Conservation (phyloP, 2,329 filamentous ascomycete genomes). For the Coniella vitis region DNA sequence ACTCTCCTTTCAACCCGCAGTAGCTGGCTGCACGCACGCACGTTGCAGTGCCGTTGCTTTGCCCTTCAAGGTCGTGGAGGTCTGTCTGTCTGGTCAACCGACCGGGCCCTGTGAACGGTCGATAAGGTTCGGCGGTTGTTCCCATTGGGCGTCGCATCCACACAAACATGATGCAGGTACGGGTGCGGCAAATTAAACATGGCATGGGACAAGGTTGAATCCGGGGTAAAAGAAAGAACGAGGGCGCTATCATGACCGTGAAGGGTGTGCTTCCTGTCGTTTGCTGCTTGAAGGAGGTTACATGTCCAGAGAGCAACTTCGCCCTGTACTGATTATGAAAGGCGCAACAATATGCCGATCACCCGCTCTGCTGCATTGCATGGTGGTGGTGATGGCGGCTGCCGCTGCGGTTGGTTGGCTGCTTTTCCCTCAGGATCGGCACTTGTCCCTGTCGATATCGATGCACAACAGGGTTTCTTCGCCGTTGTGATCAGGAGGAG, state of each 20-base stretch:
- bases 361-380: background rate
- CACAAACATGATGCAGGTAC: constrained; percentile 5
- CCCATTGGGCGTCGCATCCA: background rate
- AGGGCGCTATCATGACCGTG: background rate
- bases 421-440: background rate
- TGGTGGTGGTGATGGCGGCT: background rate
- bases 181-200: constrained; percentile 1
- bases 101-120: background rate
- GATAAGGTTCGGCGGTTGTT: background rate
- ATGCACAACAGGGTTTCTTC: background rate
- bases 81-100: background rate
- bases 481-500: background rate
- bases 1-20: constrained; percentile 1
- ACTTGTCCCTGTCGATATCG: background rate
- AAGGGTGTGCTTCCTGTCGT: background rate
- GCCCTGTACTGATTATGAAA: too few species aligned
- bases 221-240: background rate
- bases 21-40: constrained; percentile 3
- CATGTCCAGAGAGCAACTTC: too few species aligned
- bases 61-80: background rate
- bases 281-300: too few species aligned
- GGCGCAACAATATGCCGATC: constrained; percentile 6
- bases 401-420: background rate
- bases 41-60: background rate
- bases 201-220: background rate